These are phyloP conservation scores for Annona squamosa DNA, from an alignment of 164 flowering plant species.

Conservation along the genomic window DNA sequence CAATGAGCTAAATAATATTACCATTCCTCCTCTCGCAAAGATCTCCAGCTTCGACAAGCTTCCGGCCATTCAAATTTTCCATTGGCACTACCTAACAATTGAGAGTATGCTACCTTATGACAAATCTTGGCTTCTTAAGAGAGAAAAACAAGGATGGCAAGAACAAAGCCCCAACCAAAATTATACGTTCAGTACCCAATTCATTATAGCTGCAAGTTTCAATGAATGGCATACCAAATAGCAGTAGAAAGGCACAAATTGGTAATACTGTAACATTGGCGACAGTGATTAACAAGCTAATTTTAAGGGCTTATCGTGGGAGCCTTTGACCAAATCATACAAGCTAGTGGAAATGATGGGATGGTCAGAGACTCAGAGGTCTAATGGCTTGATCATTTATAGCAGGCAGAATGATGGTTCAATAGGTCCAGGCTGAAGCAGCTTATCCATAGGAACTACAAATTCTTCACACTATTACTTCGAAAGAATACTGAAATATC, in stretches of 20 bases:
- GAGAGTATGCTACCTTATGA: constrained; percentile 6
- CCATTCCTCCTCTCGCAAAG: constrained; percentile 98
- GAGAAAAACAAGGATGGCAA: neutral
- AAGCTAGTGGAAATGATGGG: neutral
- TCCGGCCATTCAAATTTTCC: constrained; percentile 93
- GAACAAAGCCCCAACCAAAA: neutral
- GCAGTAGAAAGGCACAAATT: too few species aligned
- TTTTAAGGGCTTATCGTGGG: too few species aligned
- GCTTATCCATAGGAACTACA: neutral
- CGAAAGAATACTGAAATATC: neutral
- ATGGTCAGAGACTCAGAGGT: neutral
- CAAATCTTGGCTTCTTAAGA: neutral
- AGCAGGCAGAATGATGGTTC: neutral
- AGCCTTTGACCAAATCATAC: neutral
- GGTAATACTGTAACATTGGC: too few species aligned
- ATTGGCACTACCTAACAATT: constrained; percentile 79
- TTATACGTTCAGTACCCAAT: too few species aligned
- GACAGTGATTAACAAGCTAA: too few species aligned
- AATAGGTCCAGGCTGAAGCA: neutral
- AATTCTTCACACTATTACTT: neutral
- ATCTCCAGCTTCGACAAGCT: constrained; percentile 90
- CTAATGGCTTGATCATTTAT: neutral
- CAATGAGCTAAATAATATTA: constrained; percentile 18
- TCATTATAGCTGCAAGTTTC: too few species aligned
- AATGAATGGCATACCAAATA: too few species aligned